Evolutionary conservation across 192 early-diverging fungal genomes (phyloP), one percentile per base, ranked within the genome.

Genomic region (Mortierella hygrophila): DNA sequence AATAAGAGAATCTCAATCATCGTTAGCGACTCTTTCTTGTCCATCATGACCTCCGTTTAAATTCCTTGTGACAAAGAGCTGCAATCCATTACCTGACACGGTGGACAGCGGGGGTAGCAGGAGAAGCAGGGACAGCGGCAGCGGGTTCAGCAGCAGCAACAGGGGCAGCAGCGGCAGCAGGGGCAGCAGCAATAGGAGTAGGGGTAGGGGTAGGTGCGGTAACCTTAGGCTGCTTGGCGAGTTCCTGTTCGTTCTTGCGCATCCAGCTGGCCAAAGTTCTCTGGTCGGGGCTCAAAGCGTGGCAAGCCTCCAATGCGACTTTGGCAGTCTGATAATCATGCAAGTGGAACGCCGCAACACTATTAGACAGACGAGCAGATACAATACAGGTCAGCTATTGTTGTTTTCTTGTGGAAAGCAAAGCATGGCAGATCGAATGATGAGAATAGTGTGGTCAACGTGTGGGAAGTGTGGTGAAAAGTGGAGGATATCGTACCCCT

Each of bases 261-360:
- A 91, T 57, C 91, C 91, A 92, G 40, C 85, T 91, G 4, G 79
- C 80, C 60, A 92, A 70, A 13, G 87, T 88, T 44, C 86, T 88
- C 68, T 91, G 88, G 4, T 73, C 65, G n/a, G 89, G 81, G 75
- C 89, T 89, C 20, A 90, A 77, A 49, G 81, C 79, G 40, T 89
- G 85, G 23, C 89, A 90, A 21, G 69, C 54, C 42, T 88, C 78
- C 26, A 94, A 84, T 40, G 87, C 85, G 29, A 79, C 78, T 54
- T 91, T 90, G 0, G 96, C 93, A 63, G 91, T 92, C 42, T 90
- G 82, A 55, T 93, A 94, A 72, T 90, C 76, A 68, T 89, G 87
- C 68, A 93, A 83, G 63, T 91, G 92, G 52, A 83, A 87, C n/a
- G 90, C 84, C 80, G 89, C 86, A 70, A 90, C 89, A 69, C 93